A percentile compares a stretch with the other conserved stretches of the same genome.
Evolutionary conservation across 345 rosid species (phyloP).

Genomic region (Trapa incisa): DNA sequence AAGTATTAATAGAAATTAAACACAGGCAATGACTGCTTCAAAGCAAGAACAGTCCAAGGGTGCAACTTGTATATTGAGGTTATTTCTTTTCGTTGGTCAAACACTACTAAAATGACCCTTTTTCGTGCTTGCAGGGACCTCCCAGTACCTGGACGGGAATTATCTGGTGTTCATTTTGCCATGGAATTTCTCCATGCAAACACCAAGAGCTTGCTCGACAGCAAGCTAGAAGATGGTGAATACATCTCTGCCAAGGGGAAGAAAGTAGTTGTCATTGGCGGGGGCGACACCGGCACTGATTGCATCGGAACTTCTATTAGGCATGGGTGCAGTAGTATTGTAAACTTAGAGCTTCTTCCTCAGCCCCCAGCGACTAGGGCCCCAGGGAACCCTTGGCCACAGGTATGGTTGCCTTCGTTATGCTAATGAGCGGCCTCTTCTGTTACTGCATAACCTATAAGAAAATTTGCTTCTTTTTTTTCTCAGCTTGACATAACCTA

Average conservation of each 20-base stretch:
- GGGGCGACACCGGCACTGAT: constrained; percentile 99
- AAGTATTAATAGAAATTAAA: too few relatives aligned
- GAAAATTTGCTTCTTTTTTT: too few relatives aligned
- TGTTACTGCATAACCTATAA: too few relatives aligned
- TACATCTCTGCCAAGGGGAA: constrained; percentile 86
- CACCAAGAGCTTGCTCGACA: constrained; percentile 96
- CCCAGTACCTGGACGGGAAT: constrained; percentile 80
- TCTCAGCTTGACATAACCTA: background rate
- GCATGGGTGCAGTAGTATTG: constrained; percentile 67
- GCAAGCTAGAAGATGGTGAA: constrained; percentile 64
- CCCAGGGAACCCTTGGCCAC: constrained; percentile 99
- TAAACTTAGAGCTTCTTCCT: constrained; percentile 90
- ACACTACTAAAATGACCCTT: background rate
- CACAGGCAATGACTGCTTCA: background rate
- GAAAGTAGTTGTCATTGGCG: constrained; percentile 94
- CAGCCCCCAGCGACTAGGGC: constrained; percentile 80
- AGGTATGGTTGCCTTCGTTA: constrained; percentile 29
- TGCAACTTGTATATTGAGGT: background rate
- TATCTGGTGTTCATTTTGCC: constrained; percentile 90
- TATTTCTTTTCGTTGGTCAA: background rate
- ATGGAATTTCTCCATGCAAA: constrained; percentile 96
- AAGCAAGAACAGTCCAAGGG: background rate
- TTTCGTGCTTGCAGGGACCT: constrained; percentile 63
- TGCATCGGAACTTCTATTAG: constrained; percentile 96
- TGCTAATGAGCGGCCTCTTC: too few relatives aligned